These are phyloP conservation scores for Xylariaceae sp. DNA, from an alignment of 2,329 filamentous ascomycete species.

Conservation along the genomic window DNA sequence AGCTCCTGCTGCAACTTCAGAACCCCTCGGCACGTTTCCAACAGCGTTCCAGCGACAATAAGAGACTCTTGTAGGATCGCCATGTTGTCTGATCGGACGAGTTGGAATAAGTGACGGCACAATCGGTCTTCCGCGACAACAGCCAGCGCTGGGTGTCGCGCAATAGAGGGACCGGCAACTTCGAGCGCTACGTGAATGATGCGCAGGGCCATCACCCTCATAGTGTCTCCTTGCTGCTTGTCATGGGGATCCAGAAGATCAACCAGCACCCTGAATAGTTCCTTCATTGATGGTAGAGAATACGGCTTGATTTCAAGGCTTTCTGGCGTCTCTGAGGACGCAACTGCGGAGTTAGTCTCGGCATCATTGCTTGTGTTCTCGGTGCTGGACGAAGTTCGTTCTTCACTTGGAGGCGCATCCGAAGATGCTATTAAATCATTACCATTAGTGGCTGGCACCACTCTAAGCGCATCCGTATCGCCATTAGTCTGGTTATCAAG, in stretches of 20 bases:
- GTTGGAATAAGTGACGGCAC: slow-evolving; percentile 90
- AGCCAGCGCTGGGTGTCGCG: slow-evolving; percentile 82
- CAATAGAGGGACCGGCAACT: slow-evolving; percentile 91
- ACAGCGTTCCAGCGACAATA: slow-evolving; percentile 81
- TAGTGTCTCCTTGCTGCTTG: slow-evolving; percentile 83
- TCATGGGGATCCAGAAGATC: slow-evolving; percentile 93
- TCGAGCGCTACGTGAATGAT: slow-evolving; percentile 97
- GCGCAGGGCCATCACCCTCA: slow-evolving; percentile 93
- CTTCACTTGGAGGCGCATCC: slow-evolving; percentile 38
- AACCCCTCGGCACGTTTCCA: slow-evolving; percentile 84
- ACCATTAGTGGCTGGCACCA: slow-evolving; percentile 71
- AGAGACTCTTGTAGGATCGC: slow-evolving; percentile 88
- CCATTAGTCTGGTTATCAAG: slow-evolving; percentile 62
- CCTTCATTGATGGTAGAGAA: slow-evolving; percentile 86
- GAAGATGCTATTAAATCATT: slow-evolving; percentile 53
- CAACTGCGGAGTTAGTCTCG: slow-evolving; percentile 26
- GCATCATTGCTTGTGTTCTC: slow-evolving; percentile 33
- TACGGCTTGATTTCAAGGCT: slow-evolving; percentile 71
- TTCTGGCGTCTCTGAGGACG: slow-evolving; percentile 23
- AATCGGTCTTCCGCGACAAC: slow-evolving; percentile 86
- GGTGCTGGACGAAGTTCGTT: slow-evolving; percentile 39
- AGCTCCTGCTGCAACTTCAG: slow-evolving; percentile 95
- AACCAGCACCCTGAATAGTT: slow-evolving; percentile 88
- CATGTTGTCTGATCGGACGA: slow-evolving; percentile 95
- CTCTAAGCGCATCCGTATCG: slow-evolving; percentile 71